Evolutionary conservation across 1,284 basidiomycete genomes (phyloP).

Genomic region (Afroboletus lepidellus): DNA sequence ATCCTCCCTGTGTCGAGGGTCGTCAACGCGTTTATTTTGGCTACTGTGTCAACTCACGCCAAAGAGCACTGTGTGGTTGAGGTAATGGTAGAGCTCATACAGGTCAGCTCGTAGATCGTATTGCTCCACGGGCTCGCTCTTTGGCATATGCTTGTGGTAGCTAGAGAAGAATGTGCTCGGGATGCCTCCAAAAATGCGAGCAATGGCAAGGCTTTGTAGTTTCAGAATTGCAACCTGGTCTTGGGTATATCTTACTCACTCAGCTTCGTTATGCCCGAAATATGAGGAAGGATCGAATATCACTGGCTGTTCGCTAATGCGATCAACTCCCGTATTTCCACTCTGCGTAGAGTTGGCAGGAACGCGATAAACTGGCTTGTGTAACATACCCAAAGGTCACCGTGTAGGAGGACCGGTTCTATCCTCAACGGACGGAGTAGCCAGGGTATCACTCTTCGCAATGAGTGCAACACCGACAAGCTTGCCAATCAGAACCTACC

Average conservation of each 20-base stretch:
- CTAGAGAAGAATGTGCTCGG: slow-evolving; percentile 65
- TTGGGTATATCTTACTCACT: slow-evolving; percentile 50
- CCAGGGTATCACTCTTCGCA: slow-evolving; percentile 69
- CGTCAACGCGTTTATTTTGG: neutral
- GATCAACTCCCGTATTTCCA: slow-evolving; percentile 69
- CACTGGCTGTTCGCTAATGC: slow-evolving; percentile 54
- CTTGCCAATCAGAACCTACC: slow-evolving; percentile 43
- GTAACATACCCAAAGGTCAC: slow-evolving; percentile 75
- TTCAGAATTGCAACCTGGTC: slow-evolving; percentile 1
- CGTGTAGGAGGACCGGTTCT: slow-evolving; percentile 78
- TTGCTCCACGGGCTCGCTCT: slow-evolving; percentile 65
- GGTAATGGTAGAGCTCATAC: slow-evolving; percentile 86
- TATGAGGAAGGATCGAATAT: slow-evolving; percentile 84
- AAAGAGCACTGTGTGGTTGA: slow-evolving; percentile 79
- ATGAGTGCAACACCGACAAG: slow-evolving; percentile 10
- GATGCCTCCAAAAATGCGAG: slow-evolving; percentile 83
- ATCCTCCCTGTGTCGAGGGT: slow-evolving; percentile 47
- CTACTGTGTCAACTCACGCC: slow-evolving; percentile 47
- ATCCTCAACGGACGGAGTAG: slow-evolving; percentile 63
- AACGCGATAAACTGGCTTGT: neutral
- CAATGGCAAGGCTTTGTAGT: slow-evolving; percentile 67
- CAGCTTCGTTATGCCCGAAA: slow-evolving; percentile 85
- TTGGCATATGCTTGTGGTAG: slow-evolving; percentile 71
- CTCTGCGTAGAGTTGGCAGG: slow-evolving; percentile 44
- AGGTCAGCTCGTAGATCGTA: slow-evolving; percentile 70